These are phyloP conservation scores for Capronia epimyces DNA, from an alignment of 2,329 filamentous ascomycete genomes.

Conservation along the genomic window DNA sequence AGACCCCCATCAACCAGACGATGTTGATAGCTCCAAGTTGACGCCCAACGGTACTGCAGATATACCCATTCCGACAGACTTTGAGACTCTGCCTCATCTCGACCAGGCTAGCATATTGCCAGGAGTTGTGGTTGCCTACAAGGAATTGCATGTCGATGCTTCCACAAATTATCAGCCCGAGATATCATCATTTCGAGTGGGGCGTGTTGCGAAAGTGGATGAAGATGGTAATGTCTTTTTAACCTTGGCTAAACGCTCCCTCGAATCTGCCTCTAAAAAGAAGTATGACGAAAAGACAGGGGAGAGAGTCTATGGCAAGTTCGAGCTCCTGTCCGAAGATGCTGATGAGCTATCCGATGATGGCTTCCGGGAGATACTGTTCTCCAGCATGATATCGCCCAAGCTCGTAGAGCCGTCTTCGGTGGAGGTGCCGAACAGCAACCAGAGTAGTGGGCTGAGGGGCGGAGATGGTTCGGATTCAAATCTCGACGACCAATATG, in stretches of 20 bases:
- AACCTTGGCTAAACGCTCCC: slow-evolving; percentile 52
- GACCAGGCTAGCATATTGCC: slow-evolving; percentile 32
- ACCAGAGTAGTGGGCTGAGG: slow-evolving; percentile 1
- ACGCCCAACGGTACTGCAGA: slow-evolving; percentile 13
- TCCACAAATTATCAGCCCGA: slow-evolving; percentile 44
- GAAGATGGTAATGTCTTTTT: slow-evolving; percentile 55
- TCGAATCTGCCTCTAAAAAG: background rate
- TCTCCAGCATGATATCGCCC: slow-evolving; percentile 62
- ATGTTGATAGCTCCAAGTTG: slow-evolving; percentile 34
- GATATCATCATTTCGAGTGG: slow-evolving; percentile 57
- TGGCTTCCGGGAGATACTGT: slow-evolving; percentile 56
- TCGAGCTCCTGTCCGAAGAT: slow-evolving; percentile 61
- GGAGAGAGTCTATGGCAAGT: slow-evolving; percentile 67
- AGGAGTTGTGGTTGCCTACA: slow-evolving; percentile 43
- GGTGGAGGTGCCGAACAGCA: slow-evolving; percentile 31
- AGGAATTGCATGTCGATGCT: slow-evolving; percentile 44
- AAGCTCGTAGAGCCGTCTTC: slow-evolving; percentile 52
- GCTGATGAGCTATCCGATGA: slow-evolving; percentile 52
- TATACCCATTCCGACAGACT: slow-evolving; percentile 48
- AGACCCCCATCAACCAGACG: slow-evolving; percentile 28
- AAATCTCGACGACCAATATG: slow-evolving; percentile 13
- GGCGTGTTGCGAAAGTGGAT: slow-evolving; percentile 54
- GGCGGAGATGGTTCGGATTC: slow-evolving; percentile 11
- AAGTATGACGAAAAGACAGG: slow-evolving; percentile 68
- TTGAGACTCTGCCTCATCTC: slow-evolving; percentile 55